Evolutionary conservation across 768 basidiomycete genomes (phyloP).

Genomic region (Phanerochaete sordida): DNA sequence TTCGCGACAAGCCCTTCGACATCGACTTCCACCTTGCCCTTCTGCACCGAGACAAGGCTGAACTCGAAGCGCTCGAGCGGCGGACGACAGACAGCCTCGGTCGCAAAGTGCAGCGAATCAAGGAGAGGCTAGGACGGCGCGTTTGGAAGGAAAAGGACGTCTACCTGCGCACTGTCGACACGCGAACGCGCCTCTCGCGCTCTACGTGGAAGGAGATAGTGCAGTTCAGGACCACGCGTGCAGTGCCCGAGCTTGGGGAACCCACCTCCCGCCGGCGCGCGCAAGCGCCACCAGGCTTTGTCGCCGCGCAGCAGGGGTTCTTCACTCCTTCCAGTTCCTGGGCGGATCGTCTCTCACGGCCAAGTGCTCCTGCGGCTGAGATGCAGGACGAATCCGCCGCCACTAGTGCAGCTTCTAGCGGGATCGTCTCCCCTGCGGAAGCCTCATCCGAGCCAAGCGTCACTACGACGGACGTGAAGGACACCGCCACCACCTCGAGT

Average conservation of each 20-base stretch:
- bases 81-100: conserved; percentile 41
- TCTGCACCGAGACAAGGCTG: conserved; percentile 49
- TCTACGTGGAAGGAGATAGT: conserved; percentile 49
- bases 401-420: not conserved
- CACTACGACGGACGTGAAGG: not conserved
- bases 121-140: conserved; percentile 76
- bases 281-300: not conserved
- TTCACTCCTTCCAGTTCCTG: not conserved
- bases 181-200: conserved; percentile 36
- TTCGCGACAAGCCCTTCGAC: conserved; percentile 41
- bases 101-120: conserved; percentile 57
- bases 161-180: conserved; percentile 37
- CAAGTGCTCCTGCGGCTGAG: not conserved
- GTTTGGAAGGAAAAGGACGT: conserved; percentile 61
- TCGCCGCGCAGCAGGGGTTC: not conserved
- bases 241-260: not conserved
- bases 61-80: conserved; percentile 43
- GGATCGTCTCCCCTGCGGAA: not conserved
- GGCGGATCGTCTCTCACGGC: not conserved
- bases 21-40: conserved; percentile 53
- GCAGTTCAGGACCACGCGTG: conserved; percentile 31
- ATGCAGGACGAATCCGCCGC: no score
- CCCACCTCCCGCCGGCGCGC: conserved; percentile 10
- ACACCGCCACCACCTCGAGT: not conserved
- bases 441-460: not conserved